phyloP scores from a whole-genome alignment of 2,329 filamentous ascomycete species.

The Berkeleyomyces rouxiae region DNA sequence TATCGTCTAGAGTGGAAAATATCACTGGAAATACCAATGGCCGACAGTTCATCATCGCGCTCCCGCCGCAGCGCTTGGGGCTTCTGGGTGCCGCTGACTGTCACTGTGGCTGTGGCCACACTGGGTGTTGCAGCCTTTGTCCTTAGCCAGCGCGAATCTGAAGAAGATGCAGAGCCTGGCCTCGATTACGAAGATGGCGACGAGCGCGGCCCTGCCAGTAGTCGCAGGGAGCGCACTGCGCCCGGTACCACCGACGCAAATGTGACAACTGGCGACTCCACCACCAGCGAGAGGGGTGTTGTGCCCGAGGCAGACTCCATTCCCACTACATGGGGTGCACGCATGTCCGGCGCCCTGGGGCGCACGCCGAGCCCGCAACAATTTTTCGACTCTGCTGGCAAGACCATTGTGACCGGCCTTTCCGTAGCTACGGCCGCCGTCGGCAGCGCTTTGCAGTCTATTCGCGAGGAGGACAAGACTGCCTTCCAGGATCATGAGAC shows the following conservation, averaged over 20 bases:
- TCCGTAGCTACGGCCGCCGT: conserved; percentile 70
- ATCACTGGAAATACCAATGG: conserved; percentile 3
- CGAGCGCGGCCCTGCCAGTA: conserved; percentile 20
- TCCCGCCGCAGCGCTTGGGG: conserved; percentile 49
- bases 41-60: conserved; percentile 25
- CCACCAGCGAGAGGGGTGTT: not conserved
- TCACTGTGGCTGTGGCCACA: conserved; percentile 78
- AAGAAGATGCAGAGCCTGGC: conserved; percentile 45
- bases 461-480: conserved; percentile 66
- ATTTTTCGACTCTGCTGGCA: conserved; percentile 68
- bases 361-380: conserved; percentile 78
- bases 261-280: conserved; percentile 12
- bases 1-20: not conserved
- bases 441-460: conserved; percentile 66
- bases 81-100: conserved; percentile 76
- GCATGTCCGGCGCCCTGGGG: conserved; percentile 65
- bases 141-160: conserved; percentile 74
- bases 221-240: conserved; percentile 1
- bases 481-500: conserved; percentile 74
- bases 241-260: conserved; percentile 18
- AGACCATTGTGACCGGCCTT: conserved; percentile 63
- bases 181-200: conserved; percentile 32
- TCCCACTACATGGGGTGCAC: conserved; percentile 47
- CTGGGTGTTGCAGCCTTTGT: conserved; percentile 79
- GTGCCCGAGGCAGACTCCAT: not conserved